Evolutionary conservation across 2,329 filamentous ascomycete species (phyloP).

Genomic region (Bipolaris oryzae): DNA sequence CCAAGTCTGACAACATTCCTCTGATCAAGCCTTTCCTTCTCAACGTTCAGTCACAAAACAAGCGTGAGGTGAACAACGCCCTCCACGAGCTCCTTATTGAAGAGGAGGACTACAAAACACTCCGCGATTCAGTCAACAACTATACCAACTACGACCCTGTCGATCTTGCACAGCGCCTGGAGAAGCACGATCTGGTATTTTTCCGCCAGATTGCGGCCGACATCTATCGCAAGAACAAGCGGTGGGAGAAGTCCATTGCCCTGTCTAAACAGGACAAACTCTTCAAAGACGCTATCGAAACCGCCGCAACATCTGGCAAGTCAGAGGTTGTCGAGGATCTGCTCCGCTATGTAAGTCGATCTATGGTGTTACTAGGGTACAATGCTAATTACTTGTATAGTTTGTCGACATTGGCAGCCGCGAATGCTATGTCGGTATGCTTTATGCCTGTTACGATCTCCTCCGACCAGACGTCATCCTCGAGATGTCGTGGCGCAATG

Average conservation of each 20-base stretch:
- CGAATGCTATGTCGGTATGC: slow-evolving; percentile 99
- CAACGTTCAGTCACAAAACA: slow-evolving; percentile 96
- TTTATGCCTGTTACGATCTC: slow-evolving; percentile 97
- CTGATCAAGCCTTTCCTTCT: slow-evolving; percentile 98
- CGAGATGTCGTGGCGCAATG: slow-evolving; percentile 96
- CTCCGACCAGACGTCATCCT: slow-evolving; percentile 91
- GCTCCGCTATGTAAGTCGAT: slow-evolving; percentile 85
- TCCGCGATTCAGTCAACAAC: slow-evolving; percentile 96
- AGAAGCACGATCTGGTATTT: slow-evolving; percentile 98
- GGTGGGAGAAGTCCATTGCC: slow-evolving; percentile 98
- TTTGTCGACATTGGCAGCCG: slow-evolving; percentile 99
- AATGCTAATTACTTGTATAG: slow-evolving; percentile 58
- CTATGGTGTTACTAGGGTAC: slow-evolving; percentile 1
- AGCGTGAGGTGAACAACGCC: slow-evolving; percentile 95
- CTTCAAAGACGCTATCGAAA: slow-evolving; percentile 99
- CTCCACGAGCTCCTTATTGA: slow-evolving; percentile 98
- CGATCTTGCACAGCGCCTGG: slow-evolving; percentile 86
- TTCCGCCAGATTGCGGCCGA: slow-evolving; percentile 98
- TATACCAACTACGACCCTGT: slow-evolving; percentile 99
- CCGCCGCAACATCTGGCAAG: slow-evolving; percentile 89
- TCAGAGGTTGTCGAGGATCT: slow-evolving; percentile 92
- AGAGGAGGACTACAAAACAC: slow-evolving; percentile 98
- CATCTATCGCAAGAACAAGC: slow-evolving; percentile 99
- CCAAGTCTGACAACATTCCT: slow-evolving; percentile 97
- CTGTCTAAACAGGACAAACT: slow-evolving; percentile 99